Percentiles rank a stretch among this genome's conserved stretches.
These are phyloP conservation scores for Venturia aucupariae DNA, from an alignment of 2,329 filamentous ascomycete species.

Conservation along the genomic window DNA sequence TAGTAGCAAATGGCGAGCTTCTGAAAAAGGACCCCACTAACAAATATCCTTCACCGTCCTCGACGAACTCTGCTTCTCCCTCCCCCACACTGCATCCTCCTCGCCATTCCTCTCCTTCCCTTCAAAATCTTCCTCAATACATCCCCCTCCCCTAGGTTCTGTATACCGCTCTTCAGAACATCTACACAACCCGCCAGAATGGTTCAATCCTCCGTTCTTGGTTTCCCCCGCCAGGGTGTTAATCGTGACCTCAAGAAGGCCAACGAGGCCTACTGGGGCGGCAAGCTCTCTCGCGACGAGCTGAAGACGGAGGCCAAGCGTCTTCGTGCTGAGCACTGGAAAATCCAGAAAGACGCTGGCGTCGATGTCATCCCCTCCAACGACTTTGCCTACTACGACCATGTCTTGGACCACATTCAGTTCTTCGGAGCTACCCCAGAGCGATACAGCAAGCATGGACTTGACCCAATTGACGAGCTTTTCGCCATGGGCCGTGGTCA, in stretches of 20 bases:
- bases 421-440: slow-evolving; percentile 90
- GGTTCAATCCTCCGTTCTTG: slow-evolving; percentile 65
- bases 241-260: slow-evolving; percentile 99
- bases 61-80: neutral
- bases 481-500: slow-evolving; percentile 99
- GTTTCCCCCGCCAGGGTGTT: slow-evolving; percentile 97
- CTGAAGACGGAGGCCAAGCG: slow-evolving; percentile 93
- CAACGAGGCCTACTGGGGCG: slow-evolving; percentile 95
- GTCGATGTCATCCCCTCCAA: slow-evolving; percentile 98
- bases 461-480: slow-evolving; percentile 88
- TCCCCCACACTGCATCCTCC: neutral
- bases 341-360: slow-evolving; percentile 97
- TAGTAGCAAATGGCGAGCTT: neutral
- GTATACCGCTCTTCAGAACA: neutral
- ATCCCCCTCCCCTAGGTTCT: neutral
- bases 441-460: slow-evolving; percentile 83
- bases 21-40: neutral
- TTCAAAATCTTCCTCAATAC: neutral
- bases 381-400: slow-evolving; percentile 98
- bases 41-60: neutral
- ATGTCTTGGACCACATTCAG: slow-evolving; percentile 96
- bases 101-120: neutral
- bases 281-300: slow-evolving; percentile 85
- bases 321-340: slow-evolving; percentile 94
- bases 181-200: slow-evolving; percentile 23